Evolutionary conservation across 495 filamentous ascomycete species (phyloP).

Genomic region (Aspergillus ellipticus): DNA sequence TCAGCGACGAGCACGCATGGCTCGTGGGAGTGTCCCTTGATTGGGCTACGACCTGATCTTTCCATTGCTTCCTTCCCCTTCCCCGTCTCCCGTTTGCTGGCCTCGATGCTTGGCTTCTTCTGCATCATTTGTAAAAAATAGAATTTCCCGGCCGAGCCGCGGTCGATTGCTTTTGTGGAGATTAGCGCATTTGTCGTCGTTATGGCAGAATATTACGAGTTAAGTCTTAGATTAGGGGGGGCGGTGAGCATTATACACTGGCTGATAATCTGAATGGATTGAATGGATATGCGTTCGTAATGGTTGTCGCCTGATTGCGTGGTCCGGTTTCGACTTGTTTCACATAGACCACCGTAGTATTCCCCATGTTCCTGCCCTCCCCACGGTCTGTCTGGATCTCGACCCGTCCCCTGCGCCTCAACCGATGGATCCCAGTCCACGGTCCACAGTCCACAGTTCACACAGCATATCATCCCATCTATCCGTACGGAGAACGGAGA

Average conservation of each 20-base stretch:
- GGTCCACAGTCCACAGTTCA: no score
- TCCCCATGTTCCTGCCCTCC: no score
- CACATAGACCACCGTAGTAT: background rate
- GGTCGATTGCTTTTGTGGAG: slow-evolving; percentile 30
- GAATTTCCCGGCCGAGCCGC: slow-evolving; percentile 31
- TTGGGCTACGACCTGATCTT: slow-evolving; percentile 10
- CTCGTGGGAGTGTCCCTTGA: slow-evolving; percentile 4
- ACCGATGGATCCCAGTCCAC: no score
- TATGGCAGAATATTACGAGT: slow-evolving; percentile 43
- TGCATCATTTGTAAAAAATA: slow-evolving; percentile 44
- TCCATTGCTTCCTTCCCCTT: background rate
- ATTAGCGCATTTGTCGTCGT: slow-evolving; percentile 39
- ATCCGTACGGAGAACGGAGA: no score
- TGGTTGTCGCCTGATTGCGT: background rate
- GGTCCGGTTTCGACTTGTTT: slow-evolving; percentile 8
- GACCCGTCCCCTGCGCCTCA: no score
- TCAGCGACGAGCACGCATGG: slow-evolving; percentile 16
- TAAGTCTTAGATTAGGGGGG: slow-evolving; percentile 17
- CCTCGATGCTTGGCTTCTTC: slow-evolving; percentile 17
- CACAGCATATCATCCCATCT: no score
- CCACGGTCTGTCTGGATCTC: no score
- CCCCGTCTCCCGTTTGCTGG: background rate
- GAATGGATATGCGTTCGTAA: background rate
- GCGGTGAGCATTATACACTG: slow-evolving; percentile 3
- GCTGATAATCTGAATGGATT: slow-evolving; percentile 4